phyloP scores from a whole-genome alignment of 441 rosid species.

The Populus tomentosa region DNA sequence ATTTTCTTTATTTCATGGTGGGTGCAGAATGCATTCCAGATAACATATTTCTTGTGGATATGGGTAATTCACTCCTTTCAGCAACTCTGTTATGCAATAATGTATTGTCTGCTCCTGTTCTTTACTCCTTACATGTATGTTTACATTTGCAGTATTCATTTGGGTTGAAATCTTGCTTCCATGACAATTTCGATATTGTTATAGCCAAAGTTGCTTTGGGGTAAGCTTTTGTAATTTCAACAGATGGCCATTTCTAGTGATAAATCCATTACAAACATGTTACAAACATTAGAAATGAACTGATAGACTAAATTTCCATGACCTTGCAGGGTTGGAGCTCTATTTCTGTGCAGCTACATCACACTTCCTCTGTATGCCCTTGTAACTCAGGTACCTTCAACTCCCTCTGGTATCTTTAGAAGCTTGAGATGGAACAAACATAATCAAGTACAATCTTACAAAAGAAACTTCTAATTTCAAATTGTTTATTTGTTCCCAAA shows the following conservation, averaged over 20 bases:
- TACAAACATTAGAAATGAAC: neutral
- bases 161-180: constrained; percentile 68
- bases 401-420: neutral
- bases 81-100: neutral
- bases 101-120: neutral
- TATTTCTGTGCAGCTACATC: constrained; percentile 79
- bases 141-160: constrained; percentile 56
- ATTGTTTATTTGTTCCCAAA: neutral
- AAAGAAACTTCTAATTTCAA: neutral
- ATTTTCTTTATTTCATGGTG: neutral
- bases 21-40: constrained; percentile 87
- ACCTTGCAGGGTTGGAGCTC: constrained; percentile 48
- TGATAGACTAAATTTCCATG: neutral
- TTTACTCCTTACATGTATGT: neutral
- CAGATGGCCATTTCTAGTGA: neutral
- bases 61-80: constrained; percentile 49
- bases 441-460: neutral
- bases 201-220: constrained; percentile 54
- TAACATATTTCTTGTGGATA: constrained; percentile 94
- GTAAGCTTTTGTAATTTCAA: constrained; percentile 36
- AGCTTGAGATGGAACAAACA: neutral
- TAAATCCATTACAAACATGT: neutral
- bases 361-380: constrained; percentile 95
- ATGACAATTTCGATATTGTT: constrained; percentile 45
- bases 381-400: constrained; percentile 68